phyloP scores from a whole-genome alignment of 148 eudicot genomes.

The Camellia lanceoleosa region DNA sequence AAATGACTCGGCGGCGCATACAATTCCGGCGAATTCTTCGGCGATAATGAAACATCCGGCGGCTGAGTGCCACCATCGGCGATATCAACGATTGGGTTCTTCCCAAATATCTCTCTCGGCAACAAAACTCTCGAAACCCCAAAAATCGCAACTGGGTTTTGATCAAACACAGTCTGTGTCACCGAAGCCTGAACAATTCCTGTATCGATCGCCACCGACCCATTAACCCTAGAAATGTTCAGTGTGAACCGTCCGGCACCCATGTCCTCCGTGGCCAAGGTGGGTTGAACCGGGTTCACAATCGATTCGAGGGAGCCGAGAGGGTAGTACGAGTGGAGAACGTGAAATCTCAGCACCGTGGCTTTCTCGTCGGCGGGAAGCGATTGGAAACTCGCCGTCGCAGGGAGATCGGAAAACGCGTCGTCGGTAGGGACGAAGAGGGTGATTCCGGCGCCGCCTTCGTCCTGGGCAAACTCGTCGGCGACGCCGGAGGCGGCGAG shows the following conservation, averaged over 20 bases:
- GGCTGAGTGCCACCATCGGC: conserved; percentile 40
- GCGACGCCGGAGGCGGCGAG: conserved; percentile 69
- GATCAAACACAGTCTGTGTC: conserved; percentile 82
- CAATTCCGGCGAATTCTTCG: conserved; percentile 32
- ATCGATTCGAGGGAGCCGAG: conserved; percentile 80
- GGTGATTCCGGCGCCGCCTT: conserved; percentile 86
- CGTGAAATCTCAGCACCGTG: conserved; percentile 64
- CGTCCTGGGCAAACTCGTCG: conserved; percentile 59
- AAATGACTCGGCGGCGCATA: conserved; percentile 29
- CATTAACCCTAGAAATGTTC: conserved; percentile 64
- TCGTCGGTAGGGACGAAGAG: conserved; percentile 83
- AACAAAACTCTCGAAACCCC: conserved; percentile 76
- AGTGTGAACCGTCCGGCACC: conserved; percentile 81
- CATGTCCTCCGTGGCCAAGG: conserved; percentile 69
- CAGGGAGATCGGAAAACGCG: conserved; percentile 66
- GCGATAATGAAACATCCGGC: conserved; percentile 40
- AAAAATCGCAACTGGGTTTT: conserved; percentile 88
- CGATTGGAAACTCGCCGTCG: conserved; percentile 47
- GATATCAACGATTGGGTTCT: conserved; percentile 26
- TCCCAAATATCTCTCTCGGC: conserved; percentile 73
- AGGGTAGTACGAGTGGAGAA: conserved; percentile 76
- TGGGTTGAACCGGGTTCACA: conserved; percentile 81
- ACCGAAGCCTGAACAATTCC: conserved; percentile 60
- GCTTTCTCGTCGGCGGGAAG: conserved; percentile 64
- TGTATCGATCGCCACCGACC: conserved; percentile 64